Evolutionary conservation across 164 flowering plant species (phyloP).

Genomic region (Umbellularia californica): DNA sequence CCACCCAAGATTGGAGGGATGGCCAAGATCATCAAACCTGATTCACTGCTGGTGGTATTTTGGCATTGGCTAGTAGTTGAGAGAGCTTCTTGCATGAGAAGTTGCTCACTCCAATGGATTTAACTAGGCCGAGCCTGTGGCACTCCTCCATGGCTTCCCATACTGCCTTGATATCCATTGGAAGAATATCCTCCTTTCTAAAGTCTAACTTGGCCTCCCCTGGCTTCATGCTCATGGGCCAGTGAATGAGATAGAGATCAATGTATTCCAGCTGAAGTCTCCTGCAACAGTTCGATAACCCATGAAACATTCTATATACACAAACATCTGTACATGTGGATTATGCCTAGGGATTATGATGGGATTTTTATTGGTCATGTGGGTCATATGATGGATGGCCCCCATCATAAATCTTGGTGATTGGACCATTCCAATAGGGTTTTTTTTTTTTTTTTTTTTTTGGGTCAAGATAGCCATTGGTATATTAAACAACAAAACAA

Average conservation of each 20-base stretch:
- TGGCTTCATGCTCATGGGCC: slow-evolving; percentile 10
- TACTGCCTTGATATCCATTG: slow-evolving; percentile 3
- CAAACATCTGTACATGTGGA: background rate
- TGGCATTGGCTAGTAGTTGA: slow-evolving; percentile 2
- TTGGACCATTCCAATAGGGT: no score
- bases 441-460: no score
- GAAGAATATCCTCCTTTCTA: slow-evolving; percentile 5
- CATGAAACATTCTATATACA: background rate
- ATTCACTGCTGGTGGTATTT: slow-evolving; percentile 20
- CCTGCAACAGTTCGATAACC: slow-evolving; percentile 1
- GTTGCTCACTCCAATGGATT: slow-evolving; percentile 20
- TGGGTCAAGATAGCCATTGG: no score
- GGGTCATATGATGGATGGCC: background rate
- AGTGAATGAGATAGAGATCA: slow-evolving; percentile 18
- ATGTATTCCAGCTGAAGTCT: slow-evolving; percentile 14
- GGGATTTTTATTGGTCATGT: background rate
- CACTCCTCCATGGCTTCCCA: slow-evolving; percentile 24
- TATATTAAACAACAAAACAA: no score
- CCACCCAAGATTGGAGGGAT: no score
- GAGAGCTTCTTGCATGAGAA: slow-evolving; percentile 19
- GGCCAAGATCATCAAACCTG: background rate
- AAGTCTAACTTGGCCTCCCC: background rate
- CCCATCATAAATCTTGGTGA: no score
- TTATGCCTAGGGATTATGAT: background rate
- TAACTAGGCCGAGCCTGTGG: slow-evolving; percentile 13